phyloP scores from a whole-genome alignment of 176 grass and related monocot species.

The Aegilops sharonensis region DNA sequence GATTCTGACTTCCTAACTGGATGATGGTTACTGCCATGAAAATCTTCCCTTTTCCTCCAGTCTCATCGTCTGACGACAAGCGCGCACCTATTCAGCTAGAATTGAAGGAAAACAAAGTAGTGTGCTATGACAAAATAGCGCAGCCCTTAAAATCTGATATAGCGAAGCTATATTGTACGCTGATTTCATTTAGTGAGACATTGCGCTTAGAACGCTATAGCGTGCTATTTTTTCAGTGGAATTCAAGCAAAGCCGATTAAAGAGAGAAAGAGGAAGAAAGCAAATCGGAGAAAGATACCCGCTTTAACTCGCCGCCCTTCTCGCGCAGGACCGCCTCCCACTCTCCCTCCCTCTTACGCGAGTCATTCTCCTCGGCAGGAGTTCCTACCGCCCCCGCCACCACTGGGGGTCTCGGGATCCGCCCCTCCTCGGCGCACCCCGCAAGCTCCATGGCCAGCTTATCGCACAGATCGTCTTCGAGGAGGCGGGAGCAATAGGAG shows the following conservation, averaged over 20 bases:
- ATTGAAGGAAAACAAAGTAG: neutral
- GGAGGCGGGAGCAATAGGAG: slow-evolving; percentile 57
- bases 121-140: too few relatives aligned
- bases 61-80: neutral
- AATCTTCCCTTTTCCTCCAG: neutral
- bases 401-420: slow-evolving; percentile 12
- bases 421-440: slow-evolving; percentile 40
- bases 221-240: too few relatives aligned
- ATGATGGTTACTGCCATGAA: neutral
- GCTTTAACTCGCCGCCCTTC: slow-evolving; percentile 46
- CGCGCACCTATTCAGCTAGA: neutral
- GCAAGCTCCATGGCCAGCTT: slow-evolving; percentile 37
- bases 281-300: slow-evolving; percentile 34
- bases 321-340: slow-evolving; percentile 54
- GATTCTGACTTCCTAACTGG: neutral
- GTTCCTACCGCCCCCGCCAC: slow-evolving; percentile 14
- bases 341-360: slow-evolving; percentile 36
- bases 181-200: too few relatives aligned
- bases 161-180: too few relatives aligned
- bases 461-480: slow-evolving; percentile 50
- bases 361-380: slow-evolving; percentile 20
- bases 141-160: too few relatives aligned
- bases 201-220: too few relatives aligned
- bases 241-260: neutral
- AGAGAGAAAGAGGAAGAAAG: neutral